Percentiles rank a stretch among this genome's conserved stretches.
These are phyloP conservation scores for Ashbya aceris DNA, from an alignment of 1,139 yeast genomes.

Conservation along the genomic window DNA sequence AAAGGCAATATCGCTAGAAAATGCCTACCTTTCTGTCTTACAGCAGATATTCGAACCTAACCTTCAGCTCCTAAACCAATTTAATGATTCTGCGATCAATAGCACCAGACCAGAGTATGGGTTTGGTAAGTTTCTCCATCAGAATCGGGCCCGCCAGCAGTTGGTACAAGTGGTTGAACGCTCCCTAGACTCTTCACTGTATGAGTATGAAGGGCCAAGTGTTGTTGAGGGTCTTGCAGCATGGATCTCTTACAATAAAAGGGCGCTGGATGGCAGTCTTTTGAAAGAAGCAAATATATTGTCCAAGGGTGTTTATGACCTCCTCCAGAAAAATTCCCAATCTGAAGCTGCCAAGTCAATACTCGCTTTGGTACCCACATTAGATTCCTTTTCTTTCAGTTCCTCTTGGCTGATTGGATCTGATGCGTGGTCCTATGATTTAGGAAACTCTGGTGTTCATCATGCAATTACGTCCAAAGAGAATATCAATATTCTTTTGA, in stretches of 20 bases:
- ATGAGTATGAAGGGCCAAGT: slow-evolving; percentile 39
- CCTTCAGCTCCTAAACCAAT: slow-evolving; percentile 52
- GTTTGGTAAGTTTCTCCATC: slow-evolving; percentile 62
- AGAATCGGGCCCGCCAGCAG: slow-evolving; percentile 41
- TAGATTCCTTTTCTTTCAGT: slow-evolving; percentile 39
- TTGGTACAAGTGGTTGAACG: slow-evolving; percentile 42
- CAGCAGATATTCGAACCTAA: slow-evolving; percentile 52
- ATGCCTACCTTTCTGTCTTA: slow-evolving; percentile 69
- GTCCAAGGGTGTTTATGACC: slow-evolving; percentile 32
- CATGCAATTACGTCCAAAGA: slow-evolving; percentile 66
- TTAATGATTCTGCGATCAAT: slow-evolving; percentile 37
- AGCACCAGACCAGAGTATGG: slow-evolving; percentile 74
- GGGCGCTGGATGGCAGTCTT: slow-evolving; percentile 28
- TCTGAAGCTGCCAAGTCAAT: slow-evolving; percentile 33
- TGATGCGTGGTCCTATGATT: slow-evolving; percentile 91
- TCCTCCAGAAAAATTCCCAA: slow-evolving; percentile 31
- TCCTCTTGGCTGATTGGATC: slow-evolving; percentile 86
- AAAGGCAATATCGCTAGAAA: slow-evolving; percentile 49
- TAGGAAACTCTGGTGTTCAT: slow-evolving; percentile 89
- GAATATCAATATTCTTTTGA: slow-evolving; percentile 74
- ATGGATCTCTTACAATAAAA: slow-evolving; percentile 49
- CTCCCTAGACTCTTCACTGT: slow-evolving; percentile 42
- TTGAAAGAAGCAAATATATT: slow-evolving; percentile 28
- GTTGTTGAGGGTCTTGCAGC: slow-evolving; percentile 53
- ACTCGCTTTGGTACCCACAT: slow-evolving; percentile 39